phyloP scores from a whole-genome alignment of 2,329 filamentous ascomycete genomes.

The Fusarium sp. region DNA sequence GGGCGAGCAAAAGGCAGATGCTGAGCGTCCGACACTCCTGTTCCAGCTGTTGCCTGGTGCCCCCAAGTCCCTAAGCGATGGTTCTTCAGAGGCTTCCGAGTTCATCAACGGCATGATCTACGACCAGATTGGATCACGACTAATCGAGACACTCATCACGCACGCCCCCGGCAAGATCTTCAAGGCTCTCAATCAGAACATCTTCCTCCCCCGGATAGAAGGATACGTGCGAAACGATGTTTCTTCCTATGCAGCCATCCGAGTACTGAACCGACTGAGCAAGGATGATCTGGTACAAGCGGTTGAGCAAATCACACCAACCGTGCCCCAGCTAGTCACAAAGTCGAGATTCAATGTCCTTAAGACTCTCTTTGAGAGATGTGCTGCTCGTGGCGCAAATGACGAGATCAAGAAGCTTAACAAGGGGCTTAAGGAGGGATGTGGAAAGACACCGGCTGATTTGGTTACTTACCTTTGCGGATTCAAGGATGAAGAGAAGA shows the following conservation, averaged over 20 bases:
- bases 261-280: conserved; percentile 81
- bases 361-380: conserved; percentile 83
- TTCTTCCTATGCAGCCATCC: conserved; percentile 85
- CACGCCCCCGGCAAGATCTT: conserved; percentile 87
- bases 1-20: conserved; percentile 52
- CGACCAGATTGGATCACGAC: conserved; percentile 85
- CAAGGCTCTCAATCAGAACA: conserved; percentile 81
- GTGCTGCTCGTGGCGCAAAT: conserved; percentile 69
- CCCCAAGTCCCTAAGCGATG: conserved; percentile 72
- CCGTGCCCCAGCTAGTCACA: conserved; percentile 75
- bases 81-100: conserved; percentile 72
- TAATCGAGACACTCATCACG: conserved; percentile 85
- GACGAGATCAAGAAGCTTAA: conserved; percentile 59
- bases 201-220: conserved; percentile 80
- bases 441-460: conserved; percentile 56
- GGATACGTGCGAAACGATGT: conserved; percentile 88
- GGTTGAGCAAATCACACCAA: conserved; percentile 73
- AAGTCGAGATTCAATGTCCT: conserved; percentile 80
- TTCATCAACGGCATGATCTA: conserved; percentile 91
- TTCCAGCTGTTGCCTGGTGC: conserved; percentile 80
- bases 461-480: conserved; percentile 60
- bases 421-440: conserved; percentile 57
- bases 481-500: conserved; percentile 51
- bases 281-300: conserved; percentile 84
- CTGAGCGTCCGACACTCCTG: conserved; percentile 64